phyloP scores from a whole-genome alignment of 73 alveolate genomes.

The Uronychia setigera region DNA sequence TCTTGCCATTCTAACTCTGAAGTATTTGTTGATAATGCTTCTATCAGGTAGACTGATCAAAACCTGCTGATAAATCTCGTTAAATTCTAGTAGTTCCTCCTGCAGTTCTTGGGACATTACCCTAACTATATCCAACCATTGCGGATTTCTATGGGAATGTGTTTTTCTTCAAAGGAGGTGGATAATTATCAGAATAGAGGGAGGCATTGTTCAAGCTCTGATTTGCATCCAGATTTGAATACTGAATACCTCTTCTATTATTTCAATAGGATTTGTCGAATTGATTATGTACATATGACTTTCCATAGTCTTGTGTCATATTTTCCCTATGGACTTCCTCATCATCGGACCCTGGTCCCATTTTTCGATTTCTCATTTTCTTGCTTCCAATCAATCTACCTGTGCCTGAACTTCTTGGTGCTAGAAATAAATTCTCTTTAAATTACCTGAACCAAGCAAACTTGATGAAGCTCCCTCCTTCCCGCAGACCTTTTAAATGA shows the following conservation, averaged over 20 bases:
- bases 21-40: background rate
- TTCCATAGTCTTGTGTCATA: too few species aligned
- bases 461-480: background rate
- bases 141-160: background rate
- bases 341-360: too few species aligned
- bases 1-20: background rate
- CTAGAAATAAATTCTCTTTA: too few species aligned
- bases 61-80: background rate
- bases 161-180: background rate
- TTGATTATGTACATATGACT: too few species aligned
- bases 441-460: background rate
- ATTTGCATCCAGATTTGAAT: too few species aligned
- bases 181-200: too few species aligned
- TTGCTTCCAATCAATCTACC: background rate
- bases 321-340: too few species aligned
- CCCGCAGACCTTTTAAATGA: background rate
- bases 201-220: too few species aligned
- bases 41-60: background rate
- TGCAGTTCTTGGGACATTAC: background rate
- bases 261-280: too few species aligned
- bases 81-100: background rate
- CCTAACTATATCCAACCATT: background rate
- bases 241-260: too few species aligned
- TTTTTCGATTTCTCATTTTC: too few species aligned
- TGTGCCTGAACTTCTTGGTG: too few species aligned